phyloP scores from a whole-genome alignment of 2,329 filamentous ascomycete genomes.

The Aureobasidium musti region DNA sequence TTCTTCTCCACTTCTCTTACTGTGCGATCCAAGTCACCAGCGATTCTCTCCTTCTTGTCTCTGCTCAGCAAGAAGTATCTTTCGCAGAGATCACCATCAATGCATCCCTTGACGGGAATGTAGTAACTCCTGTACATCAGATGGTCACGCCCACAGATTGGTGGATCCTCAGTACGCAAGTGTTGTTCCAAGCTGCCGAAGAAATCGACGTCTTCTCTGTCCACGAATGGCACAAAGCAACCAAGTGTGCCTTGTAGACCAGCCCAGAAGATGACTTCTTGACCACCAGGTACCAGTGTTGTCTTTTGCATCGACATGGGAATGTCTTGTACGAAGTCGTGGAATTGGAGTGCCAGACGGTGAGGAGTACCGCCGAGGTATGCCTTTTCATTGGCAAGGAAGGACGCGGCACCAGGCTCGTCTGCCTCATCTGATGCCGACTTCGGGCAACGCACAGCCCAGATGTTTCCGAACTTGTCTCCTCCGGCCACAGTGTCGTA shows the following conservation, averaged over 20 bases:
- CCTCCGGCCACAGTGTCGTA: conserved; percentile 94
- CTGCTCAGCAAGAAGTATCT: conserved; percentile 78
- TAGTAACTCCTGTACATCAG: conserved; percentile 96
- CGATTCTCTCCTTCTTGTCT: conserved; percentile 94
- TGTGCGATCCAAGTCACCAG: conserved; percentile 85
- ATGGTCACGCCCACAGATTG: conserved; percentile 88
- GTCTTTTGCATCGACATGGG: conserved; percentile 89
- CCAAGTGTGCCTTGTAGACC: conserved; percentile 94
- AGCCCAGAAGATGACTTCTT: conserved; percentile 89
- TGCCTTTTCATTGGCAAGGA: conserved; percentile 84
- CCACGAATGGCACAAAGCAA: conserved; percentile 86
- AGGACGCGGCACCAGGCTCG: conserved; percentile 84
- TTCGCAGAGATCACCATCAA: conserved; percentile 96
- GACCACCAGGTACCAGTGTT: conserved; percentile 83
- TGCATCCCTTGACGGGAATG: conserved; percentile 91
- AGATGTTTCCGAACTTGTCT: conserved; percentile 97
- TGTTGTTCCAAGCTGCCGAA: conserved; percentile 93
- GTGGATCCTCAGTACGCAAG: conserved; percentile 80
- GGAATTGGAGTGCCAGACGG: conserved; percentile 78
- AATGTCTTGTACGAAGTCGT: conserved; percentile 90
- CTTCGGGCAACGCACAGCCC: conserved; percentile 82
- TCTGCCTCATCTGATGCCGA: conserved; percentile 89
- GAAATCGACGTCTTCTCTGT: conserved; percentile 93
- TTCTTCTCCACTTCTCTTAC: conserved; percentile 94
- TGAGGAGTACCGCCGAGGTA: conserved; percentile 90